Evolutionary conservation across 768 basidiomycete genomes (phyloP).

Genomic region (Paxillus involutus): DNA sequence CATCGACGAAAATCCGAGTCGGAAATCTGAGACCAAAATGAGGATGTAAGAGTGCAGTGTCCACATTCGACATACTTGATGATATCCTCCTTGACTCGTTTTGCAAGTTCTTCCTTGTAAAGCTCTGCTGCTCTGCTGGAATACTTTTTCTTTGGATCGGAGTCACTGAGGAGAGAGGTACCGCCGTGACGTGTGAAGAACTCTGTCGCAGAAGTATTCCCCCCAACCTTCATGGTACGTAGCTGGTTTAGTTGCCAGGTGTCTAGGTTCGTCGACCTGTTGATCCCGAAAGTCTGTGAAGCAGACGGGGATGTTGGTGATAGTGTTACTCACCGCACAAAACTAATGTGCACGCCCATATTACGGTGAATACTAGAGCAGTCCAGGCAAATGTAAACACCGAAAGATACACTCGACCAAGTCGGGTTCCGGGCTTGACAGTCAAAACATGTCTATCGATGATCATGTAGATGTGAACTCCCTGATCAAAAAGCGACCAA

Average conservation of each 20-base stretch:
- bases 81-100: constrained; percentile 75
- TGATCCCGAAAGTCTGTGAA: constrained; percentile 17
- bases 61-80: constrained; percentile 47
- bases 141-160: constrained; percentile 90
- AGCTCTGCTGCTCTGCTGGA: constrained; percentile 77
- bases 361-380: constrained; percentile 95
- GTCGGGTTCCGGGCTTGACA: constrained; percentile 95
- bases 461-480: constrained; percentile 3
- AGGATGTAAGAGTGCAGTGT: background rate
- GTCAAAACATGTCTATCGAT: constrained; percentile 82
- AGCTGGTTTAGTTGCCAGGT: constrained; percentile 90
- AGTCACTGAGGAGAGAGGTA: constrained; percentile 60
- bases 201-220: constrained; percentile 82
- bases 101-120: constrained; percentile 90
- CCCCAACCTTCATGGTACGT: constrained; percentile 95
- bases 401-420: constrained; percentile 96
- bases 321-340: constrained; percentile 71
- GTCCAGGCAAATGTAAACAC: constrained; percentile 96
- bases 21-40: constrained; percentile 57
- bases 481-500: constrained; percentile 19
- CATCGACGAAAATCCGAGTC: constrained; percentile 77
- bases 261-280: constrained; percentile 94
- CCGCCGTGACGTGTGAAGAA: constrained; percentile 92
- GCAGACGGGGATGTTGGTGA: background rate
- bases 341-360: constrained; percentile 97